Evolutionary conservation across 805 yeast genomes (phyloP), one percentile per base, ranked within the genome.

Genomic region (Maudiozyma serrabonitensis): DNA sequence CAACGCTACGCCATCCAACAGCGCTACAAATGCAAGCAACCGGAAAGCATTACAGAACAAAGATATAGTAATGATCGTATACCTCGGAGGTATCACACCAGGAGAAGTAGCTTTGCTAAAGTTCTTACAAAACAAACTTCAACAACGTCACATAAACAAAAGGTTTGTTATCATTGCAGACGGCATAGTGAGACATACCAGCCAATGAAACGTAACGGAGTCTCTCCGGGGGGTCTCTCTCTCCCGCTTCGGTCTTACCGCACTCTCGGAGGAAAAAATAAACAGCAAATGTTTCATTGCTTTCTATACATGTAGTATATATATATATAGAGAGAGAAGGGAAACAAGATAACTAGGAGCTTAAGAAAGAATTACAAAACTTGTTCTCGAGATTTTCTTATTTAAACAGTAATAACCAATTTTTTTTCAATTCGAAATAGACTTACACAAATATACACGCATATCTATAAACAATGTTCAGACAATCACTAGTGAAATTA

Each of bases 61-160:
- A 8, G 66, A 62, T 37, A 50, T 59, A 2, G 63, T 66, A 51
- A 59, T 87, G 52, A 56, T 87, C 46, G 77, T 81, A 7, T 67
- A 84, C 53, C 59, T 90, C 40, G 98, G 98, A 13, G 98, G 99
- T 0, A 69, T 90, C 7, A 87, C 97, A 0, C 74, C 86, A 61
- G 80, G 93, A 8, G 99, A 91, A 64, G 71, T 90, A 16, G 79
- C 91, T 3, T 81, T 89, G 3, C 67, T 91, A 44, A 71, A 82
- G 57, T 75, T 72, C 48, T 71, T 87, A n/a, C 79, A 85, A 50
- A 67, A 69, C 44, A 71, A 70, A 23, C 52, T 70, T 35, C 62
- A 68, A 8, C 55, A 58, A 26, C 68, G 67, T 47, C 69, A 66
- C 38, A 56, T 65, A 15, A 51, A 61, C 46, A 73, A 68, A 57